Conservation (phyloP, 2,329 filamentous ascomycete species). For the Pyrenophora teres region DNA sequence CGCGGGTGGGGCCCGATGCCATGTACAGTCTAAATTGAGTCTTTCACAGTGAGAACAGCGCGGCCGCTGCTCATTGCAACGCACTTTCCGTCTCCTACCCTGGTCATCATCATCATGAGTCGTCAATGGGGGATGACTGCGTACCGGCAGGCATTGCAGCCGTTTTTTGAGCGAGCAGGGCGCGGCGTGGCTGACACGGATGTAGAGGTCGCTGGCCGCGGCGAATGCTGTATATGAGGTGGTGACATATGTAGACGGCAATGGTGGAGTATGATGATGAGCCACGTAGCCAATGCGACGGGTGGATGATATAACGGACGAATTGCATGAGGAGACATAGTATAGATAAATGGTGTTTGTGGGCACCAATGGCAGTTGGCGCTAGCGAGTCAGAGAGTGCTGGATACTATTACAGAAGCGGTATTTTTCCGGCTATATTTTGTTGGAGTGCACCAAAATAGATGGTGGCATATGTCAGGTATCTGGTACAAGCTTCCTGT, state of each 20-base stretch:
- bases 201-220: constrained; percentile 20
- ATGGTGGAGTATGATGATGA: neutral
- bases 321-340: neutral
- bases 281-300: neutral
- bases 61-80: constrained; percentile 60
- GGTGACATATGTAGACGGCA: constrained; percentile 25
- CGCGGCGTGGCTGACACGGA: constrained; percentile 18
- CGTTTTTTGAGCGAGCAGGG: constrained; percentile 39
- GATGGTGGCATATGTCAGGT: too few relatives aligned
- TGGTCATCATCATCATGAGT: constrained; percentile 16
- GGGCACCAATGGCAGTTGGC: neutral
- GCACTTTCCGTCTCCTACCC: constrained; percentile 57
- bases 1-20: constrained; percentile 44
- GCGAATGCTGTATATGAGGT: constrained; percentile 16
- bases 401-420: too few relatives aligned
- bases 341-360: neutral
- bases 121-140: neutral
- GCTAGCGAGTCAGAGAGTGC: neutral
- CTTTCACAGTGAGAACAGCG: constrained; percentile 60
- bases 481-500: neutral
- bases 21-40: constrained; percentile 59
- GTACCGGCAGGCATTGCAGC: constrained; percentile 40
- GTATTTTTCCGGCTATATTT: too few relatives aligned
- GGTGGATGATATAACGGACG: neutral
- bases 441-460: too few relatives aligned